Percentiles rank a stretch among this genome's conserved stretches.
phyloP scores from a whole-genome alignment of 805 yeast species.

The Ogataea methanolica region DNA sequence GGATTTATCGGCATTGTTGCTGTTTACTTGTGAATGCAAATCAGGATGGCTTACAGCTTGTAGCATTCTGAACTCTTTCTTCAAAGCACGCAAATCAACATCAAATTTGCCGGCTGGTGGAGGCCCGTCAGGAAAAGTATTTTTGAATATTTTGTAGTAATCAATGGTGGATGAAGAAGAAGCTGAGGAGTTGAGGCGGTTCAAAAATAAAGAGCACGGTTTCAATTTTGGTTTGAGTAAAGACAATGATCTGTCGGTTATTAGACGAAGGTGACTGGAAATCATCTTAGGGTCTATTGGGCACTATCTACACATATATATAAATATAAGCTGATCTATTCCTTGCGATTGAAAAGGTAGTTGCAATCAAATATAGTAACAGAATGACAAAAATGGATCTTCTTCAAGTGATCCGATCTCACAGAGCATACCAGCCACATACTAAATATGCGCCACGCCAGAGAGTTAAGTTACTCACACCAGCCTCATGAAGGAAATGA shows the following conservation, averaged over 20 bases:
- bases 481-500: background rate
- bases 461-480: background rate
- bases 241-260: no score
- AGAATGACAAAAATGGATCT: no score
- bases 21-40: conserved; percentile 20
- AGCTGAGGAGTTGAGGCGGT: background rate
- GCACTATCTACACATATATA: no score
- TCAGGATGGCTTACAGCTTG: conserved; percentile 87
- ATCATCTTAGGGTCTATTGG: no score
- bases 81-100: conserved; percentile 49
- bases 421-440: background rate
- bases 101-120: conserved; percentile 59
- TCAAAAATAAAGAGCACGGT: no score
- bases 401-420: background rate
- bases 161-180: conserved; percentile 14
- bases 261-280: no score
- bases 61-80: conserved; percentile 69
- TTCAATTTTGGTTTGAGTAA: no score
- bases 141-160: conserved; percentile 68
- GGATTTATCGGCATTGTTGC: conserved; percentile 6
- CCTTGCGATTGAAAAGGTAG: no score
- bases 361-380: no score
- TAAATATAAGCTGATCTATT: no score
- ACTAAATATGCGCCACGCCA: background rate
- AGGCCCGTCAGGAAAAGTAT: conserved; percentile 60